A percentile compares a stretch with the other conserved stretches of the same genome.
Conservation (phyloP, 225 moss, liverwort and hornwort species). For the Anthoceros angustus region DNA sequence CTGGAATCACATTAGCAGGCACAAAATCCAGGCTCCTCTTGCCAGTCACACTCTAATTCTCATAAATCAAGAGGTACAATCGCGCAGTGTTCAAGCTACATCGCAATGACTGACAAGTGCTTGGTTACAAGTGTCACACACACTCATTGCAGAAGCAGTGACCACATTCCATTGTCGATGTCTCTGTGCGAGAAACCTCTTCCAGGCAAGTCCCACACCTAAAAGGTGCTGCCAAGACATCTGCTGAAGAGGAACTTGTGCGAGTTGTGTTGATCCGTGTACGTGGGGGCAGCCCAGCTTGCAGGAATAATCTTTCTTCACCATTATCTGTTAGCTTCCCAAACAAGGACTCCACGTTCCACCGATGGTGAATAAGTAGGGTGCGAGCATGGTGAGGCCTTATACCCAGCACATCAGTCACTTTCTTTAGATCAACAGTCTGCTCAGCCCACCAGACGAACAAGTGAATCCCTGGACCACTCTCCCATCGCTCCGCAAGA, state of each 20-base stretch:
- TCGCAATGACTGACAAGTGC: background rate
- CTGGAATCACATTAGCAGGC: no score
- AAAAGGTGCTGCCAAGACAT: constrained; percentile 18
- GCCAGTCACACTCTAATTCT: no score
- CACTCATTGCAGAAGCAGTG: constrained; percentile 90
- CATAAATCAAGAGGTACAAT: no score
- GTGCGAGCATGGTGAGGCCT: constrained; percentile 72
- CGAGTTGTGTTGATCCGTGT: constrained; percentile 15
- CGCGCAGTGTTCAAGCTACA: background rate
- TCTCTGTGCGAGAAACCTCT: constrained; percentile 40
- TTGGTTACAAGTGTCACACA: constrained; percentile 11
- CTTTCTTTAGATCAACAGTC: constrained; percentile 78
- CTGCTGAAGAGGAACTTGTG: constrained; percentile 19
- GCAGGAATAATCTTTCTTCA: constrained; percentile 47
- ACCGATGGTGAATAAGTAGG: constrained; percentile 80
- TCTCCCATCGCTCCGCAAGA: background rate
- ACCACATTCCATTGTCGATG: constrained; percentile 87
- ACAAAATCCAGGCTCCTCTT: no score
- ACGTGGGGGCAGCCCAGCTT: constrained; percentile 67
- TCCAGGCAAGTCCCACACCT: constrained; percentile 80
- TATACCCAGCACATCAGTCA: constrained; percentile 70
- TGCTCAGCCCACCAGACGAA: constrained; percentile 12
- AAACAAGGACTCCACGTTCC: constrained; percentile 90
- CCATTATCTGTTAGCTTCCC: constrained; percentile 77
- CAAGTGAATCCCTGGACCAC: background rate